Percentiles rank a stretch among this genome's conserved stretches.
phyloP scores from a whole-genome alignment of 129 eudicot species.

The Kitagawia praeruptora region DNA sequence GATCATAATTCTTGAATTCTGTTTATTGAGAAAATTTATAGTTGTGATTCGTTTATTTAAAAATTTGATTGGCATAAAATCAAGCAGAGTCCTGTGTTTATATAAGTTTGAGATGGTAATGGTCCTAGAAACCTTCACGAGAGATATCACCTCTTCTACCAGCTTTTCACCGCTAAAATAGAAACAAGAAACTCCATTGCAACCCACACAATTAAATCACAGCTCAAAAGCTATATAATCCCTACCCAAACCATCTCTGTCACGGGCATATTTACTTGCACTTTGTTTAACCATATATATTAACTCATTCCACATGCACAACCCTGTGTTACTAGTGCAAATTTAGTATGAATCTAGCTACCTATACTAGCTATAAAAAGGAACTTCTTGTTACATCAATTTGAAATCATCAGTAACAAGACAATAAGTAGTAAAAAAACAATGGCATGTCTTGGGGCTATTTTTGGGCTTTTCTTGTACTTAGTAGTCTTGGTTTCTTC shows the following conservation, averaged over 20 bases:
- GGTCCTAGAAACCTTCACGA: not conserved
- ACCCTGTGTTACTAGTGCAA: not conserved
- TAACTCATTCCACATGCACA: slow-evolving; percentile 11
- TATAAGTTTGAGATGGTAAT: no score
- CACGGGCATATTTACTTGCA: slow-evolving; percentile 9
- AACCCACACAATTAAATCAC: not conserved
- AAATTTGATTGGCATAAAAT: no score
- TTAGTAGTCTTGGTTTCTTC: not conserved
- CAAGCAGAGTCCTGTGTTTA: no score
- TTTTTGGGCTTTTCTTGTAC: not conserved
- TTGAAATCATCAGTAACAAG: not conserved
- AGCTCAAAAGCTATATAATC: slow-evolving; percentile 6
- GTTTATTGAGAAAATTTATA: no score
- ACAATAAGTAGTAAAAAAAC: not conserved
- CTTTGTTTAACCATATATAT: slow-evolving; percentile 1
- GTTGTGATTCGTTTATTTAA: no score
- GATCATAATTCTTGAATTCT: no score
- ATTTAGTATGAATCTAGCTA: not conserved
- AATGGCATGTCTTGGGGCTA: not conserved
- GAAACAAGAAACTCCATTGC: no score
- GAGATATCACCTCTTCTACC: slow-evolving; percentile 5
- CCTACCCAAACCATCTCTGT: not conserved
- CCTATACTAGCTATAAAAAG: not conserved
- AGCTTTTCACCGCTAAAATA: not conserved
- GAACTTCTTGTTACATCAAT: not conserved